A percentile compares a stretch with the other conserved stretches of the same genome.
These are phyloP conservation scores for Nymphaea colorata DNA, from an alignment of 164 flowering plant species.

Conservation along the genomic window DNA sequence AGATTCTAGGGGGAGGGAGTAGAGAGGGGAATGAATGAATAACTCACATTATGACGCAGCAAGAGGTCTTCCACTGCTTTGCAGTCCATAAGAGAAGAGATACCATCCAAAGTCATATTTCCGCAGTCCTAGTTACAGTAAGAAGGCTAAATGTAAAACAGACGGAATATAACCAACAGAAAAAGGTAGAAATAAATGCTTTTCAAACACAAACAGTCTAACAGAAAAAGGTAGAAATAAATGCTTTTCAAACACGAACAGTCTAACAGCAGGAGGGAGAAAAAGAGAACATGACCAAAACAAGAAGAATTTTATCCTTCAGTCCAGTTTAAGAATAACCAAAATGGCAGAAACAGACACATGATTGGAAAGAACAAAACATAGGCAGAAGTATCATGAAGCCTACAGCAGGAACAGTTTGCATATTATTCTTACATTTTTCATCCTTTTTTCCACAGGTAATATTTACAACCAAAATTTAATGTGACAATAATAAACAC, in stretches of 20 bases:
- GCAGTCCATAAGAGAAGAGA: constrained; percentile 43
- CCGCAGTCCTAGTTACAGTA: constrained; percentile 52
- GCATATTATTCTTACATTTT: no score
- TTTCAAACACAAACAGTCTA: no score
- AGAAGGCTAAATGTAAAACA: background rate
- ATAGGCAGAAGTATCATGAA: no score
- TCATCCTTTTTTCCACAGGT: no score
- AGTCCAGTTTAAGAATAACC: no score
- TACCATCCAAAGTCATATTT: constrained; percentile 43
- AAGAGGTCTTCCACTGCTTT: constrained; percentile 56
- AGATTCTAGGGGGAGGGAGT: no score
- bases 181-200: background rate
- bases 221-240: background rate
- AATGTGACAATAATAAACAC: background rate
- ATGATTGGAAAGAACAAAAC: no score
- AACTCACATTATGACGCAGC: constrained; percentile 70
- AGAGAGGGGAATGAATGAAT: background rate
- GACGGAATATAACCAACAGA: background rate
- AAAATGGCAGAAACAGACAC: no score
- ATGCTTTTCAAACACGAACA: background rate
- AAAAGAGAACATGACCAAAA: no score
- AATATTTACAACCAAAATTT: no score
- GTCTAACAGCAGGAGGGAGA: no score
- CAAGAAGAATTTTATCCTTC: background rate
- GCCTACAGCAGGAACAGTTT: no score